Evolutionary conservation across 1,139 yeast genomes (phyloP), one percentile per base, ranked within the genome.

Genomic region (Pichia sp.): DNA sequence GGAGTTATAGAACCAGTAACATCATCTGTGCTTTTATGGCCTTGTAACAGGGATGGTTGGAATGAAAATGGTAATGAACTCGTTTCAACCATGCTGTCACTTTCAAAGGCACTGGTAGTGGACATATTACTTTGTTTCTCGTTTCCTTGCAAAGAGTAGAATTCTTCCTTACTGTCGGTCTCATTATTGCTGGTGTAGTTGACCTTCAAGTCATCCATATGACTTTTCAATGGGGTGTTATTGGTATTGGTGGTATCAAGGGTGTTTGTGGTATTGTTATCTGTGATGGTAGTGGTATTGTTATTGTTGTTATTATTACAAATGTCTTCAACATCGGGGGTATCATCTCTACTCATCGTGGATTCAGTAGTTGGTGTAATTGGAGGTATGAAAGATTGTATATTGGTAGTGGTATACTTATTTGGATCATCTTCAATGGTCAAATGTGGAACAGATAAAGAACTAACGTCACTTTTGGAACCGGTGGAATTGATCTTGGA

Each of bases 41-140:
- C 48, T 19, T 45, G 44, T 20, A 39, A 17, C 14, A 48, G n/a
- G 3, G 52, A 49, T 9, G 52, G 50, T 15, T 49, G 52, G 24
- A 49, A 46, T 12, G 52, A 49, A 33, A 49, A 49, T 15, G 52
- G 40, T 9, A 43, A 20, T n/a, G 50, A 45, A 19, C 32, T 20
- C 4, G 27, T 32, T 6, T 27, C 45, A 11, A 21, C 11, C 19
- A 22, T 24, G 19, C 30, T 42, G 21, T 30, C 34, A 22, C 36
- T 40, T 21, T 34, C 40, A 35, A 11, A 11, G 9, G 19, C 46
- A 21, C 34, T 43, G 12, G 41, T 22, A 14, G 35, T 30, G 5
- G 35, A 38, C 14, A 31, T 32, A 11, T 20, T 22, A 19, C 20
- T 37, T 4, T 20, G 22, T 10, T 38, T 43, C 18, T 34, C 27